Evolutionary conservation across 768 basidiomycete genomes (phyloP).

Genomic region (Mycena amicta): DNA sequence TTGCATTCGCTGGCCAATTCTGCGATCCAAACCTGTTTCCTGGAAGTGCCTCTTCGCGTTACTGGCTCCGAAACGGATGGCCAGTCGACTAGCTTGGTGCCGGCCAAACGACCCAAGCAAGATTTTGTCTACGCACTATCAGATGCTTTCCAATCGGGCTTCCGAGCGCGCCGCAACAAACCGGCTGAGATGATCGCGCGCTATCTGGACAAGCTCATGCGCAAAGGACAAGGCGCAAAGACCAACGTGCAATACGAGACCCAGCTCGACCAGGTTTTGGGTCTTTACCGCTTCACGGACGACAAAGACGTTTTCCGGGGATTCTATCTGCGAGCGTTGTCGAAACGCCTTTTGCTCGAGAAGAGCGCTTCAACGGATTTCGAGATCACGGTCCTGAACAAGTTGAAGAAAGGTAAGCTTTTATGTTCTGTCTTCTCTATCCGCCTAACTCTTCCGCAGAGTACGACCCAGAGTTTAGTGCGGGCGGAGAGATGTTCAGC

Average conservation of each 20-base stretch:
- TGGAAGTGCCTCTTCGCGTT: slow-evolving; percentile 37
- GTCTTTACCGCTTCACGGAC: slow-evolving; percentile 82
- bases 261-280: slow-evolving; percentile 66
- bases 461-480: slow-evolving; percentile 94
- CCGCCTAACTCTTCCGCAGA: slow-evolving; percentile 46
- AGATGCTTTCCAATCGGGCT: slow-evolving; percentile 74
- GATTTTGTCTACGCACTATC: slow-evolving; percentile 68
- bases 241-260: slow-evolving; percentile 65
- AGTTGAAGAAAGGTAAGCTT: slow-evolving; percentile 72
- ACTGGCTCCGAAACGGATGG: slow-evolving; percentile 17
- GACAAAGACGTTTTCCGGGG: slow-evolving; percentile 94
- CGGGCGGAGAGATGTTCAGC: slow-evolving; percentile 95
- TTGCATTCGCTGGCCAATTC: slow-evolving; percentile 64
- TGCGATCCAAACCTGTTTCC: slow-evolving; percentile 54
- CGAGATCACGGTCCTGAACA: slow-evolving; percentile 82
- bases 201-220: slow-evolving; percentile 84
- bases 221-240: slow-evolving; percentile 76
- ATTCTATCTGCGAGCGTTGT: slow-evolving; percentile 86
- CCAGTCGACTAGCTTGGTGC: slow-evolving; percentile 34
- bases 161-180: slow-evolving; percentile 75
- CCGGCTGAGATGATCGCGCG: slow-evolving; percentile 95
- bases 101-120: slow-evolving; percentile 44
- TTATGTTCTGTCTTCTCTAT: background rate
- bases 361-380: slow-evolving; percentile 86
- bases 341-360: slow-evolving; percentile 85